These are phyloP conservation scores for Apiospora hydei DNA, from an alignment of 2,329 filamentous ascomycete species.

Conservation along the genomic window DNA sequence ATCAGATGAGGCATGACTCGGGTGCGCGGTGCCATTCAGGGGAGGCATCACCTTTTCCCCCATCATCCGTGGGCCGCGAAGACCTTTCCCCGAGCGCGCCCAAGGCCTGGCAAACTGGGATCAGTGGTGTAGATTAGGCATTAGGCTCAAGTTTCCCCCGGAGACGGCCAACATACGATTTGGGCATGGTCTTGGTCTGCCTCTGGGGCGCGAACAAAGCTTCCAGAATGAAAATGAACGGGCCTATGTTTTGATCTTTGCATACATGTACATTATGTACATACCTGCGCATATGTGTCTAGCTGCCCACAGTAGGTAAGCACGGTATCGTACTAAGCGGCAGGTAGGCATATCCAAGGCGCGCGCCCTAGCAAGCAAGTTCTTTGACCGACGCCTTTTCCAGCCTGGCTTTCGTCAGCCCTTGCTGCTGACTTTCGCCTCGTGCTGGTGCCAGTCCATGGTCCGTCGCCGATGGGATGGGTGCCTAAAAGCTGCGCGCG, in stretches of 20 bases:
- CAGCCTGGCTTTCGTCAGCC: slow-evolving; percentile 10
- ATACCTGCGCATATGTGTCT: too few relatives aligned
- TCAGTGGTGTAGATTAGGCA: slow-evolving; percentile 12
- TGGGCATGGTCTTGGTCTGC: slow-evolving; percentile 1
- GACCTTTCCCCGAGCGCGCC: slow-evolving; percentile 8
- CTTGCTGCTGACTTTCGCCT: not conserved
- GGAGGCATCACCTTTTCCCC: not conserved
- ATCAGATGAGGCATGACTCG: slow-evolving; percentile 18
- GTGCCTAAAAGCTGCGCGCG: not conserved
- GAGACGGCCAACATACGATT: not conserved
- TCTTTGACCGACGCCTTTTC: slow-evolving; percentile 10
- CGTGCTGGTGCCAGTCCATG: not conserved
- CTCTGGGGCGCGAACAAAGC: slow-evolving; percentile 14
- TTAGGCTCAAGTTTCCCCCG: not conserved
- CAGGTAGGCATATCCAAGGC: slow-evolving; percentile 2
- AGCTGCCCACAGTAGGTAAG: not conserved
- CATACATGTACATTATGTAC: not conserved
- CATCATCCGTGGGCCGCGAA: not conserved
- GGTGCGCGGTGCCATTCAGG: not conserved
- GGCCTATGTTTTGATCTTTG: not conserved
- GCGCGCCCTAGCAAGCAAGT: slow-evolving; percentile 4
- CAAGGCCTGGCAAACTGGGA: slow-evolving; percentile 19
- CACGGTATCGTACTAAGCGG: not conserved
- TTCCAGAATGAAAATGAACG: slow-evolving; percentile 10
- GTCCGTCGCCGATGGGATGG: not conserved